These are phyloP conservation scores for Aspergillus arachidicola DNA, from an alignment of 2,329 filamentous ascomycete species.

Conservation along the genomic window DNA sequence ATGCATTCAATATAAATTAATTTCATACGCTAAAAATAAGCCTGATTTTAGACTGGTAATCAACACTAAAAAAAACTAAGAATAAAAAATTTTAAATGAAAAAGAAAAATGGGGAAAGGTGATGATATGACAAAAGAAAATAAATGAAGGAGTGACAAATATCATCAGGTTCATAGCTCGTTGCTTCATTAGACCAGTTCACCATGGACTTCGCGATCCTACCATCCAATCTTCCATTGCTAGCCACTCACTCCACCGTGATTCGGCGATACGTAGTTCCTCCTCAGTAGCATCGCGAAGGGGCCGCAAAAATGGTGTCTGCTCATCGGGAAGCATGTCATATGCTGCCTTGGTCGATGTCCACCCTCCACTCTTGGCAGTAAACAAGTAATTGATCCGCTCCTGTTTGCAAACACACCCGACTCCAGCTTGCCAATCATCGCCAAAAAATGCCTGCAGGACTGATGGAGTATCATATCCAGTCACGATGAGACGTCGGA, in stretches of 20 bases:
- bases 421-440: slow-evolving; percentile 79
- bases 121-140: slow-evolving; percentile 6
- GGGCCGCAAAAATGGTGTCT: slow-evolving; percentile 81
- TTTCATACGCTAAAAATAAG: background rate
- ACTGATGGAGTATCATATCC: slow-evolving; percentile 84
- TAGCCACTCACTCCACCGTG: slow-evolving; percentile 89
- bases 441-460: slow-evolving; percentile 88
- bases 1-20: background rate
- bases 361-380: slow-evolving; percentile 90
- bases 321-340: slow-evolving; percentile 81
- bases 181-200: slow-evolving; percentile 19
- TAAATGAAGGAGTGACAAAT: slow-evolving; percentile 14
- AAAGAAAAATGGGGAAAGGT: slow-evolving; percentile 2
- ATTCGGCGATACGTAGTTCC: slow-evolving; percentile 80
- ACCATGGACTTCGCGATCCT: slow-evolving; percentile 62
- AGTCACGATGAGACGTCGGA: slow-evolving; percentile 89
- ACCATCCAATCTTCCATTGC: slow-evolving; percentile 99
- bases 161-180: slow-evolving; percentile 27
- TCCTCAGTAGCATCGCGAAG: slow-evolving; percentile 72
- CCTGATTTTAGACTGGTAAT: background rate
- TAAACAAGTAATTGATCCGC: slow-evolving; percentile 89
- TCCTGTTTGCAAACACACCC: slow-evolving; percentile 84
- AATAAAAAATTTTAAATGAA: slow-evolving; percentile 8
- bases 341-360: slow-evolving; percentile 85
- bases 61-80: slow-evolving; percentile 9